Evolutionary conservation across 352 stramenopile species (phyloP).

Genomic region (Phytopythium montanum): DNA sequence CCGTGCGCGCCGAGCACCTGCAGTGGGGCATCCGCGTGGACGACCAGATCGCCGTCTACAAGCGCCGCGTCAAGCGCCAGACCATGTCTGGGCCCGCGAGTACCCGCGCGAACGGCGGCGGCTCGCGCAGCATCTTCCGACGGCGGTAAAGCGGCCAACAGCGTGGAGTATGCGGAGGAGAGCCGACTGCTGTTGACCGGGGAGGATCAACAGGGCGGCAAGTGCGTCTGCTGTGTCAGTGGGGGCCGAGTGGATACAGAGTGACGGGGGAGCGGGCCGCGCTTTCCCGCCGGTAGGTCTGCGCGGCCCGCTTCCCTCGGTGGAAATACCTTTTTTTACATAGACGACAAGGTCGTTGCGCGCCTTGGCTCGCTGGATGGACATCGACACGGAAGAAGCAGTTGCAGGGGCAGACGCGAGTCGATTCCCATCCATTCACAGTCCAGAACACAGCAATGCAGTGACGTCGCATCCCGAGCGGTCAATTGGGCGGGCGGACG

Average conservation of each 20-base stretch:
- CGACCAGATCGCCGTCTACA: constrained; percentile 88
- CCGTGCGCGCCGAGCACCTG: constrained; percentile 74
- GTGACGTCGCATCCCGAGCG: background rate
- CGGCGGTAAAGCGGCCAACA: constrained; percentile 42
- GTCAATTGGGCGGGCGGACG: background rate
- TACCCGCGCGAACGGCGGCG: constrained; percentile 16
- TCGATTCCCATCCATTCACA: background rate
- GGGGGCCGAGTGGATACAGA: constrained; percentile 2
- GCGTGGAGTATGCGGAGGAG: background rate
- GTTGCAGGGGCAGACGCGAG: background rate
- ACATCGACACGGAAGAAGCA: background rate
- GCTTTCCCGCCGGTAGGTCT: constrained; percentile 7
- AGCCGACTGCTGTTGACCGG: background rate
- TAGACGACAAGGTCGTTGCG: background rate
- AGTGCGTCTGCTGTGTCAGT: background rate
- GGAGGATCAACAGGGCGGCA: background rate
- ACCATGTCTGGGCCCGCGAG: constrained; percentile 25
- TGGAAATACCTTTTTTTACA: constrained; percentile 8
- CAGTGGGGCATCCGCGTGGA: constrained; percentile 88
- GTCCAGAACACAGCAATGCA: background rate
- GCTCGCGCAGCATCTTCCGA: constrained; percentile 62
- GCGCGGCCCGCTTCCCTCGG: background rate
- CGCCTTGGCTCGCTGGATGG: background rate
- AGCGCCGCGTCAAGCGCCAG: constrained; percentile 78
- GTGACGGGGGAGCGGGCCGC: background rate